phyloP scores from a whole-genome alignment of 768 basidiomycete species.

The Baorangia bicolor region DNA sequence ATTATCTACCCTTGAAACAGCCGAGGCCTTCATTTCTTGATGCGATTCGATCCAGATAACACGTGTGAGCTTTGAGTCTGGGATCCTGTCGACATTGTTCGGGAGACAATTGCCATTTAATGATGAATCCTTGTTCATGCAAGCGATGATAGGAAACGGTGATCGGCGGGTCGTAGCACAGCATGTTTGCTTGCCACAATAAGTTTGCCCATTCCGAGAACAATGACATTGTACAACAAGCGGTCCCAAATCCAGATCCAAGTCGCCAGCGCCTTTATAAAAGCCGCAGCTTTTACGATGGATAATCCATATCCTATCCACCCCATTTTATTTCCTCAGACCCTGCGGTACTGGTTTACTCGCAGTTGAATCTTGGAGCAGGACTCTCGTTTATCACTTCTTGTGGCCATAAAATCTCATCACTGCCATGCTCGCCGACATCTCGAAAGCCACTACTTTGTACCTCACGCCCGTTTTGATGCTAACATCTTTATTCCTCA shows the following conservation, averaged over 20 bases:
- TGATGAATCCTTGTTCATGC: constrained; percentile 2
- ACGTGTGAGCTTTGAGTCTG: neutral
- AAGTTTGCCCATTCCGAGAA: constrained; percentile 9
- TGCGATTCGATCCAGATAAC: neutral
- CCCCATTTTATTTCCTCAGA: neutral
- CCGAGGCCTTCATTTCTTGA: neutral
- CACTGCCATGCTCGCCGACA: constrained; percentile 59
- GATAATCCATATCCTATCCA: neutral
- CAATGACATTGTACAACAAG: constrained; percentile 18
- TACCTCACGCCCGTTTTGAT: constrained; percentile 68
- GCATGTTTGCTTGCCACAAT: too few species aligned
- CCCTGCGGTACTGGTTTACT: constrained; percentile 24
- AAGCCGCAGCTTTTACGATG: constrained; percentile 3
- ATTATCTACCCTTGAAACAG: constrained; percentile 8
- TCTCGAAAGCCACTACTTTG: constrained; percentile 66
- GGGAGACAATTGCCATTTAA: neutral
- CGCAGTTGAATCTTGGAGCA: constrained; percentile 20
- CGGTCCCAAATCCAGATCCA: neutral
- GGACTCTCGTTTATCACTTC: constrained; percentile 14
- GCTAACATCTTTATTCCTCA: constrained; percentile 63
- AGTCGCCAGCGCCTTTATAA: constrained; percentile 13
- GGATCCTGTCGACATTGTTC: constrained; percentile 6
- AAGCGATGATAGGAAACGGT: neutral
- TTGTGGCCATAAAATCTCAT: neutral
- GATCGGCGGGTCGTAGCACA: too few species aligned